Evolutionary conservation across 148 eudicot genomes (phyloP).

Genomic region (Rhododendron griersonianum): DNA sequence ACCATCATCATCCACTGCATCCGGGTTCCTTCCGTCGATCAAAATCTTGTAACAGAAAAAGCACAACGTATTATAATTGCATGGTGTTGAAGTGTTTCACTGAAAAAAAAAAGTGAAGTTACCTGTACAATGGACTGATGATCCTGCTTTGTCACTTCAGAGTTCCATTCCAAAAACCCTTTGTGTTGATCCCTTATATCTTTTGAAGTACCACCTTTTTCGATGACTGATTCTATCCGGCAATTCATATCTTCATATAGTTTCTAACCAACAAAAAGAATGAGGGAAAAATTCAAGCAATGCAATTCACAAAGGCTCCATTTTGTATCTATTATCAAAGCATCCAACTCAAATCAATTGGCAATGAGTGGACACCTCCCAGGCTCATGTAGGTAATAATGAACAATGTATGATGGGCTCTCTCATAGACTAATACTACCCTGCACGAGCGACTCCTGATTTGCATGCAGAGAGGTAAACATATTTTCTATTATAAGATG

Average conservation of each 20-base stretch:
- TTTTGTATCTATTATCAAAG: no score
- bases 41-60: slow-evolving; percentile 25
- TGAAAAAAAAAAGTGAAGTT: not conserved
- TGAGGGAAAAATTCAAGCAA: not conserved
- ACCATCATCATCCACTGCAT: slow-evolving; percentile 30
- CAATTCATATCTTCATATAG: slow-evolving; percentile 37
- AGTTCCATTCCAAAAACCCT: slow-evolving; percentile 42
- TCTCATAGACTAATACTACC: not conserved
- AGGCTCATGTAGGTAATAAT: no score
- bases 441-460: no score
- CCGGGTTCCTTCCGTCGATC: slow-evolving; percentile 30
- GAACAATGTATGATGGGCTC: no score
- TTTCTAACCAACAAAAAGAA: slow-evolving; percentile 16
- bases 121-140: slow-evolving; percentile 49
- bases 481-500: no score
- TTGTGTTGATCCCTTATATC: slow-evolving; percentile 30
- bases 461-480: no score
- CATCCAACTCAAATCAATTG: no score
- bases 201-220: slow-evolving; percentile 15
- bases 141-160: slow-evolving; percentile 29
- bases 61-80: not conserved
- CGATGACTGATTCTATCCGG: slow-evolving; percentile 26
- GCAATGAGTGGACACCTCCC: no score
- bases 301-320: no score
- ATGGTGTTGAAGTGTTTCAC: not conserved